Evolutionary conservation across 768 basidiomycete genomes (phyloP), one percentile per base, ranked within the genome.

Genomic region (Russula sp.): DNA sequence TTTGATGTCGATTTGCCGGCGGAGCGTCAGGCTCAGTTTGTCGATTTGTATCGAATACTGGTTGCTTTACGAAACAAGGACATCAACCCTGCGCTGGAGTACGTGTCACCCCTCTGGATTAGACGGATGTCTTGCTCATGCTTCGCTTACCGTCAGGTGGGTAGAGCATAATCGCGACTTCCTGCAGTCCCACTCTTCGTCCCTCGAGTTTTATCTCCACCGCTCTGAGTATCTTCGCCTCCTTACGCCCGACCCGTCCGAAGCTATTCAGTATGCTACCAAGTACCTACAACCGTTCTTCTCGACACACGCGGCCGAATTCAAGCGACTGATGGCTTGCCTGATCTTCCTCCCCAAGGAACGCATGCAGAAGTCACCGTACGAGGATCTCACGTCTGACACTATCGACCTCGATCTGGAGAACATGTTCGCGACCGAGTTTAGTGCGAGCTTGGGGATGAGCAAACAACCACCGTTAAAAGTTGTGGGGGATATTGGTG

Each of bases 401-500:
- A 81, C 83, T 2, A 74, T 93, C 18, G 89, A 94, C 71, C 79
- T 84, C 13, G 89, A 92, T 66, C 77, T 98, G 37, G 87, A 89
- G 68, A 85, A 86, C 2, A 77, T 91, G 62, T 97, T 99, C 72
- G 86, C 89, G 27, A 87, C 86, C 66, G 94, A 96, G 70, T 99
- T 89, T 69, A 94, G 95, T 69, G 85, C 88, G 13, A 86, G 82
- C 68, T 75, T 95, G 18, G 91, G 90, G 4, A 89, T 96, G 88
- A 91, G 95, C 68, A 81, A 88, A 61, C 91, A 96, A 68, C 84
- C 91, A 13, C 91, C 94, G 1, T 78, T 99, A 49, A 81, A 86
- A 45, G 92, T 97, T 3, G 88, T 95, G 3, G 92, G 91, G 3
- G 94, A 96, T 68, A 88, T 98, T 55, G 97, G 96, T 1, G 92